phyloP scores from a whole-genome alignment of 1,284 basidiomycete genomes.

The Cronartium quercuum region DNA sequence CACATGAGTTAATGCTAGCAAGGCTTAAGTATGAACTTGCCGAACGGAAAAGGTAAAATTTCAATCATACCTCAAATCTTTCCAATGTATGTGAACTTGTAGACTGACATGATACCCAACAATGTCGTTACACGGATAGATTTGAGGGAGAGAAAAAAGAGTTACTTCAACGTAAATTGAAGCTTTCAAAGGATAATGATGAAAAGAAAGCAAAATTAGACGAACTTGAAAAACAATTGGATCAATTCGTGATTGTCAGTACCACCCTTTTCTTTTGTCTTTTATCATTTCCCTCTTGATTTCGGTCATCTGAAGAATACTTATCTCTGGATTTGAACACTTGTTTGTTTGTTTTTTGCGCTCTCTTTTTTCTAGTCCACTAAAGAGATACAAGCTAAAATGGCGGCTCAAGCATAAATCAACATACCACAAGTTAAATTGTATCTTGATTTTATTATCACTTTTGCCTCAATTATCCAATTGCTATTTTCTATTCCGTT shows the following conservation, averaged over 20 bases:
- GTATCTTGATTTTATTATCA: no score
- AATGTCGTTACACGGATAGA: not conserved
- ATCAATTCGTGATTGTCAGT: conserved; percentile 34
- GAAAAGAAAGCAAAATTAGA: conserved; percentile 37
- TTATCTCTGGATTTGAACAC: not conserved
- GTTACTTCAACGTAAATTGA: conserved; percentile 25
- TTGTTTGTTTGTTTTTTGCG: not conserved
- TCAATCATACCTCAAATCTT: not conserved
- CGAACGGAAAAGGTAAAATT: conserved; percentile 23
- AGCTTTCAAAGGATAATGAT: conserved; percentile 34
- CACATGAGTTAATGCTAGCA: conserved; percentile 29
- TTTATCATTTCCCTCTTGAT: not conserved
- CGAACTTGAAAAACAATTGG: conserved; percentile 36
- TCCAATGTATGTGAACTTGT: not conserved
- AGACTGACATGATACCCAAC: no score
- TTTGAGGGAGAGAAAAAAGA: conserved; percentile 37
- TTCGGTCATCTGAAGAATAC: not conserved
- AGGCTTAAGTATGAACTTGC: conserved; percentile 20
- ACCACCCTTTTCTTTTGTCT: not conserved
- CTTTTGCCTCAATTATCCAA: no score
- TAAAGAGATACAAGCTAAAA: conserved; percentile 37
- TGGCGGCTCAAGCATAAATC: conserved; percentile 26
- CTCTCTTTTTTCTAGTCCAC: conserved; percentile 12
- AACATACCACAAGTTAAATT: no score
- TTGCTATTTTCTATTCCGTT: no score